Base-by-base conservation (phyloP, 2,329 filamentous ascomycete species). In the Pseudopithomyces chartarum region DNA sequence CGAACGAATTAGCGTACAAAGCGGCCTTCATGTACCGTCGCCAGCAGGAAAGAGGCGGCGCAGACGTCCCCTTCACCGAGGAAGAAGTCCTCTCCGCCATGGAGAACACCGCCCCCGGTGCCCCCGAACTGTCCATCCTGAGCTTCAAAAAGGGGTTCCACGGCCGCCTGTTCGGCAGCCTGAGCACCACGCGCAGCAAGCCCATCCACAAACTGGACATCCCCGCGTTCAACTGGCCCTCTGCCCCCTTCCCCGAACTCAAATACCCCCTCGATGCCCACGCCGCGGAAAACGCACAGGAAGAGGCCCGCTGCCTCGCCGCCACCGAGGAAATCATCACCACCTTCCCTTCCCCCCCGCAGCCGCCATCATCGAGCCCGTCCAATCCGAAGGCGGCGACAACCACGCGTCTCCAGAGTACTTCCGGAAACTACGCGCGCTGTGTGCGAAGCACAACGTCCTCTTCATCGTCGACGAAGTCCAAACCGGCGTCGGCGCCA, bases 131-230 rank as follows among this genome's bases (percentile, higher is more conserved):
- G 67, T 93, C 90, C 52, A 96, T 97, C 75, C 81, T 97, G 68
- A 94, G 90, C 55, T 97, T 97, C 87, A 91, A 88, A 79, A 87
- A 88, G 36, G 91, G 83, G 60, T 97, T 97, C 84, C 92, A 97
- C 80, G 92, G 92, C 65, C 91, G 92, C 63, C 86, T 96, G 45
- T 96, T 97, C 68, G 92, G 91, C 71, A 89, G 86, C 56, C 84
- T 97, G 54, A 94, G 90, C 59, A 96, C 92, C 55, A 97, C 92
- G 13, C 90, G 92, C 73, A 93, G 89, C 78, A 97, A 97, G 84
- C 86, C 92, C 45, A 93, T 97, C 75, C 92, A 97, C 84, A 97
- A 97, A 81, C 82, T 97, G 67, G 92, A 97, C 74, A 96, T 97
- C 67, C 92, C 92, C 22, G 91, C 92, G 70, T 97, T 97, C 71